Evolutionary conservation across 1,284 basidiomycete genomes (phyloP), one percentile per base, ranked within the genome.

Genomic region (Puccinia horiana): DNA sequence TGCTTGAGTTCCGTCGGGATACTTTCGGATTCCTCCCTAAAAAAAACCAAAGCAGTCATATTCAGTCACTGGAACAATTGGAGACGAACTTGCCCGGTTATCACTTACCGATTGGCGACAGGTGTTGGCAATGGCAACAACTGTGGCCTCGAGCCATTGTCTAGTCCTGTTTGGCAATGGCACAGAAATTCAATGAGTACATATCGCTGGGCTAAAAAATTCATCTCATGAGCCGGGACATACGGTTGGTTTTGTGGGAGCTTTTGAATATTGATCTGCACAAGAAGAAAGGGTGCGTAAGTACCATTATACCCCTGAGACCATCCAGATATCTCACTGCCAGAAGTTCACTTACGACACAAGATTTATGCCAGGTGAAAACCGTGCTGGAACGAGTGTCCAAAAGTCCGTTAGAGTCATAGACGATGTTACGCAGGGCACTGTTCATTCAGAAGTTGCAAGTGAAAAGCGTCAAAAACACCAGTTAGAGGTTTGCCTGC

Each of bases 21-120:
- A 65, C 35, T 65, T 65, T 65, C 61, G 61, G 20, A 65, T 40
- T 65, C 61, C 61, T 65, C 61, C 61, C 61, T 65, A 35, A 65
- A 23, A n/a, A 40, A 65, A 65, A 16, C 8, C 4, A 4, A 65
- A n/a, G 61, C 35, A 23, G 11, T 40, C 18, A 40, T 0, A 23
- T 35, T 65, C 58, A 35, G 35, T 40, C 26, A 40, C 4, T 65
- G 29, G 23, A 23, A 65, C 18, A 65, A 32, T 16, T 1, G 6
- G 9, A 61, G 58, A 61, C 1, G 29, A 32, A 12, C 58, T 29
- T 11, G 29, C 5, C 11, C 14, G 58, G 3, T 12, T 40, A 40
- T 23, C 61, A 40, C 61, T 65, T 35, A 65, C 61, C 35, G 61
- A 40, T 40, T 35, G 18, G 35, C 61, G 35, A 29, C 61, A 65